Evolutionary conservation across 2,329 filamentous ascomycete genomes (phyloP), one percentile per base, ranked within the genome.

Genomic region (Diaporthe vaccinii): DNA sequence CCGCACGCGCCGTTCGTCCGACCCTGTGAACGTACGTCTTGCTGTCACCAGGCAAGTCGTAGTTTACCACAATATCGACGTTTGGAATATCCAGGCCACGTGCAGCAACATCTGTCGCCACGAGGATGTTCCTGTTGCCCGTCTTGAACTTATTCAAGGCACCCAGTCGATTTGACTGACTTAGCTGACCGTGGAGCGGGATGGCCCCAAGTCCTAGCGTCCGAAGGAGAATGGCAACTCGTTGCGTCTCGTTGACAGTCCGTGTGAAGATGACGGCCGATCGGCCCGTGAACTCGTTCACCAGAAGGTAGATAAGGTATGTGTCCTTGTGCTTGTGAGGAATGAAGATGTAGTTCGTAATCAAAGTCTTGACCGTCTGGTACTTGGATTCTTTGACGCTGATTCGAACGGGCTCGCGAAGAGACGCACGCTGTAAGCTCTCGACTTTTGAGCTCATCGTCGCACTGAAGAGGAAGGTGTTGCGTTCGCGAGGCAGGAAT

Each of bases 371-470:
- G 44, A 98, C 97, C 2, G 96, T 98, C 84, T 98, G 95, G 84
- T 98, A 97, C 82, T 95, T 96, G 83, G 90, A 95, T 74, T 90
- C 91, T 76, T 92, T 95, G 81, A 98, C 93, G 82, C 92, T 94
- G 75, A 98, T 93, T 41, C 94, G 91, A 9, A 97, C 88, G 0
- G 96, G 96, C 79, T 98, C 95, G 59, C 92, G 92, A 73, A 99
- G 88, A 76, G 94, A 96, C 28, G 97, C 97, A 71, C 97, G 92
- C 83, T 98, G 97, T 62, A 99, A 87, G 71, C 93, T 95, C 84
- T 98, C 97, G 75, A 99, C 94, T 83, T 98, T 98, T 76, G 93
- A 95, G 79, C 92, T 95, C 90, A 98, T 96, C 17, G 97, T 99
- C 1, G 97, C 96, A 5, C 94, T 97, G 88, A 98, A 98, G 57